Percentiles rank a stretch among this genome's conserved stretches.
These are phyloP conservation scores for Aureobasidium sp. DNA, from an alignment of 2,329 filamentous ascomycete genomes.

Conservation along the genomic window DNA sequence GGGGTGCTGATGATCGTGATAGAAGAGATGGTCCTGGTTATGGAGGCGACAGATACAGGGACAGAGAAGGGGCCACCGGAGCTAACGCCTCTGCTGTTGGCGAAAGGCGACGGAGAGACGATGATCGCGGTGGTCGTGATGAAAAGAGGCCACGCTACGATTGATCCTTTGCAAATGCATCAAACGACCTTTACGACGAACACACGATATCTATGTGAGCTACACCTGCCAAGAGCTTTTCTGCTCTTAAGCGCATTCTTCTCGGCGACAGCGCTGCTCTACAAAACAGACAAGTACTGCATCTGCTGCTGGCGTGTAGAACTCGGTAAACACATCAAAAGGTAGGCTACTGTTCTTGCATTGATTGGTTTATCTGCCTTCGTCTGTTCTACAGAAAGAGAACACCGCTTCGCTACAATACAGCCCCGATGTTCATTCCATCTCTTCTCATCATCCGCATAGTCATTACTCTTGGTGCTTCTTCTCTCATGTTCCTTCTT, in stretches of 20 bases:
- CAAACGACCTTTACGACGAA: background rate
- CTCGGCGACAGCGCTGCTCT: too few species aligned
- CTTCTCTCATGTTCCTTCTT: background rate
- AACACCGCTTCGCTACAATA: too few species aligned
- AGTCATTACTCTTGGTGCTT: too few species aligned
- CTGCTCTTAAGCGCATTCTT: too few species aligned
- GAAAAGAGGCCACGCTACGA: conserved; percentile 40
- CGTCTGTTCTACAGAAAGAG: background rate
- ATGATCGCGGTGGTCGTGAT: conserved; percentile 34
- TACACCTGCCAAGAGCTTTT: too few species aligned
- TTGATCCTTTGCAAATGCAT: background rate
- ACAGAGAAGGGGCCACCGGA: conserved; percentile 49
- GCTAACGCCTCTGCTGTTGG: conserved; percentile 67
- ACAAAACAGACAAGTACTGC: too few species aligned
- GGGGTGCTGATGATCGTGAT: conserved; percentile 56
- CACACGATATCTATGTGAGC: background rate
- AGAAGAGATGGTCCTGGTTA: conserved; percentile 38
- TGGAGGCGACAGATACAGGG: conserved; percentile 59
- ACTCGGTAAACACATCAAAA: background rate
- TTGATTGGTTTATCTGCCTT: background rate
- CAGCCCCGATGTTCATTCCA: background rate
- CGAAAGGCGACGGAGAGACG: conserved; percentile 46
- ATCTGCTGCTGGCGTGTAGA: too few species aligned
- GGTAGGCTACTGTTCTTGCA: background rate
- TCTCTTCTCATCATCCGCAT: background rate